These are phyloP conservation scores for Begonia loranthoides DNA, from an alignment of 306 rosid genomes.

Conservation along the genomic window DNA sequence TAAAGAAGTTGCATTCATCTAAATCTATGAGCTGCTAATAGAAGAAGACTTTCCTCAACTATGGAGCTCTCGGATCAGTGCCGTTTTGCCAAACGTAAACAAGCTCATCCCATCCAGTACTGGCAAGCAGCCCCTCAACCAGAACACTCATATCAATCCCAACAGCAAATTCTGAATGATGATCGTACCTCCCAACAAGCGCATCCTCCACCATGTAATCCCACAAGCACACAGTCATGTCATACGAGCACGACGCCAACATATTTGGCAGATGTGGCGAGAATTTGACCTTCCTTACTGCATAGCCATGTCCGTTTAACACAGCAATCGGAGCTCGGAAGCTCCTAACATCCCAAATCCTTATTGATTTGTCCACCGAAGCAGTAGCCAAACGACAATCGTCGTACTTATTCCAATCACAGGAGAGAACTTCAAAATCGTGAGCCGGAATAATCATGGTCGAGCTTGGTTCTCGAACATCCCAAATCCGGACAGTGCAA, in stretches of 20 bases:
- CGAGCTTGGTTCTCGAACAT: slow-evolving; percentile 72
- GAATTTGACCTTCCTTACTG: slow-evolving; percentile 65
- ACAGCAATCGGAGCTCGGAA: slow-evolving; percentile 48
- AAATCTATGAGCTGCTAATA: slow-evolving; percentile 7
- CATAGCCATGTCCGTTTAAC: slow-evolving; percentile 71
- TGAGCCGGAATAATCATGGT: slow-evolving; percentile 79
- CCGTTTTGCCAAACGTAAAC: slow-evolving; percentile 92
- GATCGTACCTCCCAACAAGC: slow-evolving; percentile 69
- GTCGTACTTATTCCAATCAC: slow-evolving; percentile 93
- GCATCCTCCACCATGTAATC: slow-evolving; percentile 87
- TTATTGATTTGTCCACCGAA: slow-evolving; percentile 69
- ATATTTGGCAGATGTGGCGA: slow-evolving; percentile 57
- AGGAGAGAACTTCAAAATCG: slow-evolving; percentile 50
- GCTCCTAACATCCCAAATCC: slow-evolving; percentile 80
- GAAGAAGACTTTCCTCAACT: slow-evolving; percentile 17
- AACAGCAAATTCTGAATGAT: slow-evolving; percentile 78
- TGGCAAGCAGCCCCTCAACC: slow-evolving; percentile 82
- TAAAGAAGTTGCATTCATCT: slow-evolving; percentile 1
- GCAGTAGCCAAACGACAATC: slow-evolving; percentile 68
- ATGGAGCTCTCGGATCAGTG: slow-evolving; percentile 81
- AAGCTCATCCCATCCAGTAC: slow-evolving; percentile 93
- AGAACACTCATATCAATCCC: slow-evolving; percentile 94
- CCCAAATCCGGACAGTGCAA: slow-evolving; percentile 82
- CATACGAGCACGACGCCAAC: slow-evolving; percentile 75
- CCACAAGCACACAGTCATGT: slow-evolving; percentile 88